These are phyloP conservation scores for Salix suchowensis DNA, from an alignment of 345 rosid species.

Conservation along the genomic window DNA sequence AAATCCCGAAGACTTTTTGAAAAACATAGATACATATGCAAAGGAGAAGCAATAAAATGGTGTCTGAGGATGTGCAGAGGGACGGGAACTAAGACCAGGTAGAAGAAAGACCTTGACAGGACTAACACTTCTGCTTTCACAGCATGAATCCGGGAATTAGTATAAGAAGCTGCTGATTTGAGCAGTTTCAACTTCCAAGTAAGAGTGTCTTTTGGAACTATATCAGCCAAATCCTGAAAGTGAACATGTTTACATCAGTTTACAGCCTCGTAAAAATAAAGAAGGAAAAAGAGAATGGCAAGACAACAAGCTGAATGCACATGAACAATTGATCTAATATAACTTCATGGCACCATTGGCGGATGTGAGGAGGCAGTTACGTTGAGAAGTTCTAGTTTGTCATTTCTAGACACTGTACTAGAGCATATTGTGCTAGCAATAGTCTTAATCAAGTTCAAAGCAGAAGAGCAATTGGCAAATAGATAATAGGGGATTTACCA, in stretches of 20 bases:
- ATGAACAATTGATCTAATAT: neutral
- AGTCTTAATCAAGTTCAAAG: neutral
- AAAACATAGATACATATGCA: neutral
- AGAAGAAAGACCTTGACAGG: slow-evolving; percentile 54
- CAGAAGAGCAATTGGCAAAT: neutral
- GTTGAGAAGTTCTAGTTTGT: neutral
- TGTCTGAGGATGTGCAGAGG: neutral
- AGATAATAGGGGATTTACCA: neutral
- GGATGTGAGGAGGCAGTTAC: neutral
- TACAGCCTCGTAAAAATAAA: neutral
- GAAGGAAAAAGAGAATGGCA: neutral
- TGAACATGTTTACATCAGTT: neutral
- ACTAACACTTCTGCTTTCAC: slow-evolving; percentile 78
- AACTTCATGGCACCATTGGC: neutral
- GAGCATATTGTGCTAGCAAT: neutral
- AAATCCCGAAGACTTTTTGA: neutral
- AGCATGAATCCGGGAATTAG: slow-evolving; percentile 80
- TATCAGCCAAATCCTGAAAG: slow-evolving; percentile 51
- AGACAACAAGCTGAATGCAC: neutral
- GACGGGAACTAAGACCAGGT: neutral
- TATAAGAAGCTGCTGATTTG: slow-evolving; percentile 59
- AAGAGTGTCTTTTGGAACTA: slow-evolving; percentile 63
- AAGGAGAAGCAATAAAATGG: neutral
- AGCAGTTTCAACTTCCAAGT: slow-evolving; percentile 74
- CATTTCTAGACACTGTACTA: neutral